Base-by-base conservation (phyloP, 2,329 filamentous ascomycete genomes). In the Fonsecaea pedrosoi region DNA sequence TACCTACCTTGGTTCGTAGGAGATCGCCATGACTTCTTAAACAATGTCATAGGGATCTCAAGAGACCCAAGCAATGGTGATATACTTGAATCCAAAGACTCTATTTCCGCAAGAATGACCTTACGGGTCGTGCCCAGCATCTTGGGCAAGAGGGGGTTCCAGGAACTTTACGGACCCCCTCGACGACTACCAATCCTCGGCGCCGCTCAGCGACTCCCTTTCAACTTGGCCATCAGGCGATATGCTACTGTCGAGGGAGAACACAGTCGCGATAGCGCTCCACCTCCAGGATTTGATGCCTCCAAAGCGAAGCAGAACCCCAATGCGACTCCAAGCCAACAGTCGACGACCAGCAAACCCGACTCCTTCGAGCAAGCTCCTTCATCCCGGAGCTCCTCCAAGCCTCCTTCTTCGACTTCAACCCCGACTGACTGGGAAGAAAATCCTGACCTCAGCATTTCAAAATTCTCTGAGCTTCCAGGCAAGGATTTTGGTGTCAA, bases 401-500 rank as follows among this genome's bases (percentile, higher is more conserved):
- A 61, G 37, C 65, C 66, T 13, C 32, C 53, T 8, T 59, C 67
- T 15, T 64, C 66, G 15, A 58, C 65, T 10, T 48, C 56, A n/a
- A 45, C 71, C 13, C 72, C 83, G 9, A 74, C 81, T 15, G 87
- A 89, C 74, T 94, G 91, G 92, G 91, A 95, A 74, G 88, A 92
- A 64, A 87, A 91, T 71, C 87, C 89, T 13, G 85, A 92, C 71
- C 87, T 89, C 68, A 84, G 87, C 69, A 91, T 94, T 73, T 87
- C 87, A 57, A 86, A 87, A 69, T 94, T 94, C 80, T 88, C 89
- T 35, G 85, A 94, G 75, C 84, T 95, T 25, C 92, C 92, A 2
- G 89, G 90, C 71, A 85, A 86, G 69, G 89, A 91, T 73, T 98
- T 98, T 73, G 95, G 95, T 15, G 89, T 94, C 73, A 99, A 99